Evolutionary conservation across 257 asterid species (phyloP), one percentile per base, ranked within the genome.

Genomic region (Asclepias syriaca): DNA sequence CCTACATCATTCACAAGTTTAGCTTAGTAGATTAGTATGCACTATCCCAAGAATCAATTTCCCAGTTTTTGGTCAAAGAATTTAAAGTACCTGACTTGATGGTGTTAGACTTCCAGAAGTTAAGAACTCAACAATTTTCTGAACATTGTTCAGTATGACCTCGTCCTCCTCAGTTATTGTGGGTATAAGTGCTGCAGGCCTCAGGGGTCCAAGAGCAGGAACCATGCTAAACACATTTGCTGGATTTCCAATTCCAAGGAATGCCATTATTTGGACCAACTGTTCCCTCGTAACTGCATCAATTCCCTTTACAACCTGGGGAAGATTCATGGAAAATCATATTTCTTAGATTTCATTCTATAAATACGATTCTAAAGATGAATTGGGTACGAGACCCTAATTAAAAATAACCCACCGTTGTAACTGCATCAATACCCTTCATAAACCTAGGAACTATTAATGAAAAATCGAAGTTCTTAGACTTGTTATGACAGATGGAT

Each of bases 261-360:
- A 56, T 27, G 93, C 86, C 90, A 84, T 78, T 78, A 88, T 81
- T 78, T 86, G 97, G 77, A 90, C 91, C 75, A 95, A 81, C 81
- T 92, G 99, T 77, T 95, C 96, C 87, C 99, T 95, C 39, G 97
- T 75, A 66, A 92, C 72, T 56, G 99, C 99, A 71, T 95, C 99
- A 58, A 95, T 92, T n/a, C 96, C 98, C 88, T 95, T 95, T 79
- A 95, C 99, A 69, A 92, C 84, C 99, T 95, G 91, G 82, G 73
- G 69, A 61, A 19, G 77, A 66, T 49, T 58, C 76, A 54, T 54
- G 37, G 70, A 21, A 70, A 76, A 72, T 56, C 24, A 69, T 69
- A 67, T 67, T 63, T 74, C 50, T 68, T 22, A 68, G 74, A 75
- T 63, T 53, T 46, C 59, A n/a, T 29, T 71, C 46, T 71, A 46